Percentiles rank a stretch among this genome's conserved stretches.
phyloP scores from a whole-genome alignment of 345 rosid species.

The Lumnitzera littorea region DNA sequence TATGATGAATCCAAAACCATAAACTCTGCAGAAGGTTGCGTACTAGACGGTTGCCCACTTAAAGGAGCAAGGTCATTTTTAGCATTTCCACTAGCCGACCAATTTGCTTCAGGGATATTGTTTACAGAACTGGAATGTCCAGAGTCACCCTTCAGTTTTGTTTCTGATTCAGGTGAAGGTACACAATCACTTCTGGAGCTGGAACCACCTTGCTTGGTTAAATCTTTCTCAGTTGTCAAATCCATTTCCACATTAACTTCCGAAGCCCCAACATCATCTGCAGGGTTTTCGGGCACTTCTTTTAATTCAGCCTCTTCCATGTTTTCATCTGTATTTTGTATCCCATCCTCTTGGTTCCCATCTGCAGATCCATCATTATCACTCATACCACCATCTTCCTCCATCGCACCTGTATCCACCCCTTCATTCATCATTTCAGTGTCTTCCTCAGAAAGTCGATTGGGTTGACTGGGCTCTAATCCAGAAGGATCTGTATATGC shows the following conservation, averaged over 20 bases:
- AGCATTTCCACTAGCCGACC: constrained; percentile 29
- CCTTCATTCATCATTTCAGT: constrained; percentile 38
- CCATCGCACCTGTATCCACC: constrained; percentile 32
- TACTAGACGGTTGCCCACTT: constrained; percentile 42
- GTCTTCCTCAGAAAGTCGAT: constrained; percentile 40
- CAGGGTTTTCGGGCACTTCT: constrained; percentile 30
- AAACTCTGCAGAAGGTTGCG: constrained; percentile 29
- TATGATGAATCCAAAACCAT: constrained; percentile 37
- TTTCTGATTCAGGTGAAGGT: constrained; percentile 43
- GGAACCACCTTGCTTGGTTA: constrained; percentile 30
- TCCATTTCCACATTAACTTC: constrained; percentile 34
- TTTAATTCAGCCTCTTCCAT: constrained; percentile 36
- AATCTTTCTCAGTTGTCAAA: constrained; percentile 30
- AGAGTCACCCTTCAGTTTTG: constrained; percentile 40
- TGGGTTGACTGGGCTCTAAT: constrained; percentile 40
- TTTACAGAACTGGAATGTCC: constrained; percentile 38
- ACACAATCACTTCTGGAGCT: constrained; percentile 24
- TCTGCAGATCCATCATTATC: constrained; percentile 34
- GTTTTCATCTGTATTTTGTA: constrained; percentile 34
- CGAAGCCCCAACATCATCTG: constrained; percentile 10
- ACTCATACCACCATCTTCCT: constrained; percentile 42
- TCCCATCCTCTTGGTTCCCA: constrained; percentile 28
- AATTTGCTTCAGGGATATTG: constrained; percentile 38
- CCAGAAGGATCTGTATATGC: constrained; percentile 62
- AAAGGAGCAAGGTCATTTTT: constrained; percentile 38